Percentiles rank a stretch among this genome's conserved stretches.
phyloP scores from a whole-genome alignment of 352 stramenopile genomes.

The Pythium utonaiense region DNA sequence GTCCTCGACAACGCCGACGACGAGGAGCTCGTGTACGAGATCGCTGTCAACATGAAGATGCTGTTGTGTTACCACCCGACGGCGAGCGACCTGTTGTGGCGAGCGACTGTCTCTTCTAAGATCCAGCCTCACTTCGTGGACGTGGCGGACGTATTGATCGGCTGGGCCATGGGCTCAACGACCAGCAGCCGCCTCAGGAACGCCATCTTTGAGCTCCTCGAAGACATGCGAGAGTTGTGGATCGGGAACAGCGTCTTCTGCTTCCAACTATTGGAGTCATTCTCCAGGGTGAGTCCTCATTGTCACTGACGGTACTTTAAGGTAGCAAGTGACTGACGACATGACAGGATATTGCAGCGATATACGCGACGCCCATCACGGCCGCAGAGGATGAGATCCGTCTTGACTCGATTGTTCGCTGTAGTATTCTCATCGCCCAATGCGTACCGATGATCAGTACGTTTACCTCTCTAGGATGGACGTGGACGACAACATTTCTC shows the following conservation, averaged over 20 bases:
- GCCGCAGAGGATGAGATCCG: slow-evolving; percentile 14
- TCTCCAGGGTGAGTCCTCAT: slow-evolving; percentile 22
- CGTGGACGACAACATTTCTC: too few relatives aligned
- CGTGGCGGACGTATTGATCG: slow-evolving; percentile 31
- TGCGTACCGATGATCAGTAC: slow-evolving; percentile 20
- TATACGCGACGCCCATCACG: slow-evolving; percentile 10
- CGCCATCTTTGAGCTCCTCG: slow-evolving; percentile 23
- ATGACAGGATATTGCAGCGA: slow-evolving; percentile 24
- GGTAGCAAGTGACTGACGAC: too few relatives aligned
- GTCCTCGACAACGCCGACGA: slow-evolving; percentile 23
- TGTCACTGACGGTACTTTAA: slow-evolving; percentile 16
- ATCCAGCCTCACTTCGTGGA: slow-evolving; percentile 33
- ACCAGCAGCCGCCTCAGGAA: slow-evolving; percentile 23
- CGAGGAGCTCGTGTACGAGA: slow-evolving; percentile 20
- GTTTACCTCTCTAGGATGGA: neutral
- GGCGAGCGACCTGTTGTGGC: slow-evolving; percentile 9
- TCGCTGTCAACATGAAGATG: slow-evolving; percentile 14
- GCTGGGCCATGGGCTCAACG: slow-evolving; percentile 25
- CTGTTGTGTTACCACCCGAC: slow-evolving; percentile 21
- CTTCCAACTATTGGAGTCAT: slow-evolving; percentile 26
- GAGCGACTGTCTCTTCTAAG: slow-evolving; percentile 18
- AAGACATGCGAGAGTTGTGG: slow-evolving; percentile 31
- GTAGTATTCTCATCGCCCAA: slow-evolving; percentile 28
- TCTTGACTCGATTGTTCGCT: slow-evolving; percentile 27
- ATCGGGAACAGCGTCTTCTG: slow-evolving; percentile 32